A percentile compares a stretch with the other conserved stretches of the same genome.
phyloP scores from a whole-genome alignment of 1,284 basidiomycete species.

The Leccinum griseonigrum region DNA sequence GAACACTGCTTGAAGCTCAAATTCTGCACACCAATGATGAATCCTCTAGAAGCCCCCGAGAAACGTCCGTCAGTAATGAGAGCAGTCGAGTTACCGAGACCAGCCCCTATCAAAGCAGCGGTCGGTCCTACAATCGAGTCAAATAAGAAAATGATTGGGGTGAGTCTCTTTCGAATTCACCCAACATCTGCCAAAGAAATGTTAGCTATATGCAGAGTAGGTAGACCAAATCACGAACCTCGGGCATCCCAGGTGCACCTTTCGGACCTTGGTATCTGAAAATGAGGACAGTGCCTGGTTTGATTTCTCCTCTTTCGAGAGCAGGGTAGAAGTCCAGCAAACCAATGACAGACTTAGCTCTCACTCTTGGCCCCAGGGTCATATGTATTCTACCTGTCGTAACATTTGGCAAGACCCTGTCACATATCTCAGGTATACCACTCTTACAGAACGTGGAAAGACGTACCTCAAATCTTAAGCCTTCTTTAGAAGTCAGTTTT shows the following conservation, averaged over 20 bases:
- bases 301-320: conserved; percentile 82
- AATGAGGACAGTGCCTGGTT: conserved; percentile 82
- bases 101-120: conserved; percentile 90
- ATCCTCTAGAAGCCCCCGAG: conserved; percentile 73
- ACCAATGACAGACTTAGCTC: conserved; percentile 37
- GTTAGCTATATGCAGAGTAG: conserved; percentile 1
- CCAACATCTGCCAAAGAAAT: conserved; percentile 42
- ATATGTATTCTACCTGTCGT: conserved; percentile 53
- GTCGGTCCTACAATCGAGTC: conserved; percentile 62
- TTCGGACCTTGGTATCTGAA: conserved; percentile 96
- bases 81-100: conserved; percentile 86
- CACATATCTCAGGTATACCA: conserved; percentile 4
- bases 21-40: conserved; percentile 58
- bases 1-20: not conserved
- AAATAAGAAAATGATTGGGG: conserved; percentile 3
- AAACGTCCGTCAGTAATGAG: conserved; percentile 97
- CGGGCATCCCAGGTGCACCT: conserved; percentile 97
- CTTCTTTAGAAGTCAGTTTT: conserved; percentile 97
- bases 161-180: conserved; percentile 28
- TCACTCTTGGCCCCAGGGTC: not conserved
- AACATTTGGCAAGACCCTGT: conserved; percentile 73
- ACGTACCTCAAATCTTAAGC: conserved; percentile 76
- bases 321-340: conserved; percentile 83
- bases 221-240: conserved; percentile 44
- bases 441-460: not conserved